Percentiles rank a stretch among this genome's conserved stretches.
phyloP scores from a whole-genome alignment of 1,284 basidiomycete species.

The Puccinia horiana region DNA sequence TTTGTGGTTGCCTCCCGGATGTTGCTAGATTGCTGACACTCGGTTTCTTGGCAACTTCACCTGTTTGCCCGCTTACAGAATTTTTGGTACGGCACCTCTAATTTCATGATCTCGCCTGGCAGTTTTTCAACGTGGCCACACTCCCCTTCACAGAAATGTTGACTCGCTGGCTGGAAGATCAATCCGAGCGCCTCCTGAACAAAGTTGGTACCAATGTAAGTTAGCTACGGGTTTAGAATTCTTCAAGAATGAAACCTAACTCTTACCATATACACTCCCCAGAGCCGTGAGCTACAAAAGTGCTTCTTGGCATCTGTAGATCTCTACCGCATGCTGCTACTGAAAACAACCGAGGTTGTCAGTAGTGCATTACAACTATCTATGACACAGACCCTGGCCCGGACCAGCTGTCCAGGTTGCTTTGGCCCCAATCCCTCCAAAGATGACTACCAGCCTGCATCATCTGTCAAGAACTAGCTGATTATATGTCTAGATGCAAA shows the following conservation, averaged over 20 bases:
- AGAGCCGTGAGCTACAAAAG: neutral
- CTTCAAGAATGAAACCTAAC: neutral
- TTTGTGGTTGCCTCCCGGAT: conserved; percentile 8
- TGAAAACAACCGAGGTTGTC: neutral
- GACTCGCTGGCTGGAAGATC: neutral
- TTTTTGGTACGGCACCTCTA: conserved; percentile 1
- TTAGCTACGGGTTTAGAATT: neutral
- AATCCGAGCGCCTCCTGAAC: neutral
- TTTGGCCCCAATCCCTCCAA: neutral
- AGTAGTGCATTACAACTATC: neutral
- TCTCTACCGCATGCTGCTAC: neutral
- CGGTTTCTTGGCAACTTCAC: neutral
- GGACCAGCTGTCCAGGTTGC: neutral
- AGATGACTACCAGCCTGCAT: neutral
- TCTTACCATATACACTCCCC: no score
- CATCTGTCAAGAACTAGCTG: neutral
- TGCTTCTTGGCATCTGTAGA: neutral
- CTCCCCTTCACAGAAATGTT: neutral
- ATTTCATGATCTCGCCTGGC: conserved; percentile 14
- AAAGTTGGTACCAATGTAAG: neutral
- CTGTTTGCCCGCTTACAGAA: neutral
- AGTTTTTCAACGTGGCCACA: conserved; percentile 3
- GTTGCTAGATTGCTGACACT: neutral
- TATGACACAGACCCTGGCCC: neutral
- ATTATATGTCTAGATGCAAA: neutral